Percentiles rank a stretch among this genome's conserved stretches.
These are phyloP conservation scores for Paraconiothyrium sp. DNA, from an alignment of 2,329 filamentous ascomycete genomes.

Conservation along the genomic window DNA sequence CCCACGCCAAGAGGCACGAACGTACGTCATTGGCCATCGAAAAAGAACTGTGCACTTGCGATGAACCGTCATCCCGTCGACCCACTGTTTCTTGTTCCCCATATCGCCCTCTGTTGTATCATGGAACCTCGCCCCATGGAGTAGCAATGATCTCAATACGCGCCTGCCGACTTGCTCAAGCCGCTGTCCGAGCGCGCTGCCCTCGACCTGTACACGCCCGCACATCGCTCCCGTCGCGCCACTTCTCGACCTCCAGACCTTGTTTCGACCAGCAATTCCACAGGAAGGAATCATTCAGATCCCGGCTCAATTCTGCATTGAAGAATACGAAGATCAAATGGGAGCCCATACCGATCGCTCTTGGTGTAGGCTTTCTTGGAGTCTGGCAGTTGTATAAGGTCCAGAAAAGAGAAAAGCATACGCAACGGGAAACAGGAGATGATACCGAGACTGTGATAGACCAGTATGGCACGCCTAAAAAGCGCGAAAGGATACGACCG, in stretches of 20 bases:
- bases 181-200: conserved; percentile 25
- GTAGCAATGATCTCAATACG: conserved; percentile 40
- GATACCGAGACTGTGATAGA: conserved; percentile 57
- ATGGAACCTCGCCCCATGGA: conserved; percentile 21
- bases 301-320: conserved; percentile 66
- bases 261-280: conserved; percentile 53
- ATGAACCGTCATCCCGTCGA: conserved; percentile 24
- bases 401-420: conserved; percentile 60
- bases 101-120: neutral
- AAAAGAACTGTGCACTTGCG: conserved; percentile 27
- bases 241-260: conserved; percentile 54
- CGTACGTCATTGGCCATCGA: conserved; percentile 40
- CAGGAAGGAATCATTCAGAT: conserved; percentile 63
- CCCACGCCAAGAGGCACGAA: conserved; percentile 25
- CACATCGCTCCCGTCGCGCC: conserved; percentile 33
- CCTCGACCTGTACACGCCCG: conserved; percentile 27
- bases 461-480: conserved; percentile 56
- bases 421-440: conserved; percentile 50
- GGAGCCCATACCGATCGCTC: conserved; percentile 88
- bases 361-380: conserved; percentile 86
- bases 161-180: conserved; percentile 39
- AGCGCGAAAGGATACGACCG: conserved; percentile 73
- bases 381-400: conserved; percentile 85
- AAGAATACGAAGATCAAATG: conserved; percentile 77
- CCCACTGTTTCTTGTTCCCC: conserved; percentile 20